Base-by-base conservation (phyloP, 2,329 filamentous ascomycete genomes). In the Colletotrichum sp. region DNA sequence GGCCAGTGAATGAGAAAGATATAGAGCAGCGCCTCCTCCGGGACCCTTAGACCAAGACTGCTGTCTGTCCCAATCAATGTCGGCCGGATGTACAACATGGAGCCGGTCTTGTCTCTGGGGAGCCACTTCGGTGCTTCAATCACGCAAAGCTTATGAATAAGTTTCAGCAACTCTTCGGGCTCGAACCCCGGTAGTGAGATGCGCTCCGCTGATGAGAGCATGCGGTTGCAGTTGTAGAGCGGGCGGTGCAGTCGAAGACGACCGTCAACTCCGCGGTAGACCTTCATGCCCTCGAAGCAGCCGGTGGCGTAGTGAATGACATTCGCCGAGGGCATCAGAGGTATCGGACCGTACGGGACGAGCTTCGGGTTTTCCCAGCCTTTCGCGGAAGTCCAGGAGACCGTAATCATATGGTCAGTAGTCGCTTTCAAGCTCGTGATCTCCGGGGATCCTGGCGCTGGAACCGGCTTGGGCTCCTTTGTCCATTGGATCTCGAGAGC, bases 231-330 rank as follows among this genome's bases (percentile, higher is more conserved):
- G 82, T 95, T 94, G 77, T 89, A 87, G 60, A 90, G 84, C 0
- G 92, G 91, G n/a, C 92, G 89, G 87, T 94, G 94, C 18, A 94
- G 85, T 28, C 93, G 90, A 55, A 94, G 86, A 79, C 89, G 90
- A 78, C 90, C 90, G 81, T 94, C 92, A 75, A 88, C 88, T 39
- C 94, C 94, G 68, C 94, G 90, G 86, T 95, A 95, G 16, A 92
- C 90, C 84, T 95, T 95, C 67, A 85, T 78, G 9, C 94, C 94
- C 84, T 95, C 94, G 84, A 95, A 95, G 81, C 94, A 95, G 81
- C 95, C 92, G 34, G 94, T 95, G 15, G 94, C 94, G 84, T 95
- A 95, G 84, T 95, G 94, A 60, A 95, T 87, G 69, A 91, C 91
- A 13, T 90, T 92, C 6, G 94, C 92, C 7, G 92, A 94, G 5